Evolutionary conservation across 805 yeast species (phyloP), one percentile per base, ranked within the genome.

Genomic region (Komagataella kurtzmanii): DNA sequence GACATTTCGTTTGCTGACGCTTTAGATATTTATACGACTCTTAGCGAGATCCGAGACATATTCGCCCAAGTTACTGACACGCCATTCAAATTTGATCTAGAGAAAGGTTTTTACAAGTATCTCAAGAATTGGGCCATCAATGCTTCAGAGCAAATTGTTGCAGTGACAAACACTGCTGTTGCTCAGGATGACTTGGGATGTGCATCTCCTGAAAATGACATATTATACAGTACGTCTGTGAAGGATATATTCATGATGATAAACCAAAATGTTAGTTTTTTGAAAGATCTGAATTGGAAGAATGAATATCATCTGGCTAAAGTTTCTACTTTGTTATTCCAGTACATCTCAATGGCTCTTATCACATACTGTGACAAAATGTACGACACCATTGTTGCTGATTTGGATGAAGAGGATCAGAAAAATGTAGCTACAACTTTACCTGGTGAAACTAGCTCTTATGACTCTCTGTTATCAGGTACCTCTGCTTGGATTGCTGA

Each of bases 191-290:
- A 85, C 7, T 59, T 80, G 17, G 79, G 76, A 53, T 79, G 83
- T 0, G 59, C 80, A 17, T 78, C 79, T 54, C 62, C 66, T 1
- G 68, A 63, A 1, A 69, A 71, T 47, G 68, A 65, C 1, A 68
- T 69, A 54, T 69, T 69, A 51, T 67, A 72, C 58, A 80, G 88
- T 54, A 69, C 79, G 2, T 85, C 91, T 0, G 85, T 84, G 1
- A 61, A 76, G 19, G 93, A 86, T 61, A 73, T 85, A 12, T 83
- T 85, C 62, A 72, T 79, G 7, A 71, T 85, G 61, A 73, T 85
- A 43, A 75, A 75, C 53, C 80, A 80, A 51, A 74, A 79, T 10
- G 61, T 85, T 19, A 63, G 66, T 3, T 68, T 83, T 19, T 66
- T 88, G 50, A 68, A 68, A 7, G 70, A 67, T 2, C 69, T 85